Evolutionary conservation across 345 rosid species (phyloP).

Genomic region (Pistacia vera): DNA sequence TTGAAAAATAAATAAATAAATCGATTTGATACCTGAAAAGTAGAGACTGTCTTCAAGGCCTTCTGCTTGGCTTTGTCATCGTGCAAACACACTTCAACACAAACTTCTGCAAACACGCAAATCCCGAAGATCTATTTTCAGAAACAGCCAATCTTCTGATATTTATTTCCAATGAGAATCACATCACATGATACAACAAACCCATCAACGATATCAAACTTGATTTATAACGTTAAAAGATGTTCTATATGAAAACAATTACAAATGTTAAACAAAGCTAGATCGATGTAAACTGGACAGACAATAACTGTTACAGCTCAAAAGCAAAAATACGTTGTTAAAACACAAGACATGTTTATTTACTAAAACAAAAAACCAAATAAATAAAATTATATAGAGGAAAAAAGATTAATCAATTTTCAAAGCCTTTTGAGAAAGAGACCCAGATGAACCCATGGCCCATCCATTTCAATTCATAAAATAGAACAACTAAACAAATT

Average conservation of each 20-base stretch:
- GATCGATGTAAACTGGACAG: too few species aligned
- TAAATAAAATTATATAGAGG: neutral
- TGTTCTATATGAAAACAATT: too few species aligned
- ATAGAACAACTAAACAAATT: neutral
- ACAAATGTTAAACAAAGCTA: too few species aligned
- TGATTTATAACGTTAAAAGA: neutral
- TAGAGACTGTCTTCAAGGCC: constrained; percentile 82
- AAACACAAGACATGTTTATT: neutral
- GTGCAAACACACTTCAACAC: constrained; percentile 69
- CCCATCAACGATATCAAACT: neutral
- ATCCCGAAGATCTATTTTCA: constrained; percentile 24
- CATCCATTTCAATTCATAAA: neutral
- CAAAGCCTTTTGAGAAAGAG: constrained; percentile 5
- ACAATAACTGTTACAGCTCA: too few species aligned
- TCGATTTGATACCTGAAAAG: constrained; percentile 59
- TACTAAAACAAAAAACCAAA: neutral
- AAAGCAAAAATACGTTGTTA: too few species aligned
- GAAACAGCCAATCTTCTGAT: constrained; percentile 3
- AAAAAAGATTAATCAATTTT: neutral
- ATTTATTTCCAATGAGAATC: neutral
- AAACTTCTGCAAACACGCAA: constrained; percentile 58
- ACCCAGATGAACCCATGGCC: constrained; percentile 5
- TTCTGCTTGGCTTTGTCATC: constrained; percentile 86
- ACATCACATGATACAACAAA: neutral
- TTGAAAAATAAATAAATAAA: neutral